phyloP scores from a whole-genome alignment of 148 eudicot species.

The Nepenthes mirabilis region DNA sequence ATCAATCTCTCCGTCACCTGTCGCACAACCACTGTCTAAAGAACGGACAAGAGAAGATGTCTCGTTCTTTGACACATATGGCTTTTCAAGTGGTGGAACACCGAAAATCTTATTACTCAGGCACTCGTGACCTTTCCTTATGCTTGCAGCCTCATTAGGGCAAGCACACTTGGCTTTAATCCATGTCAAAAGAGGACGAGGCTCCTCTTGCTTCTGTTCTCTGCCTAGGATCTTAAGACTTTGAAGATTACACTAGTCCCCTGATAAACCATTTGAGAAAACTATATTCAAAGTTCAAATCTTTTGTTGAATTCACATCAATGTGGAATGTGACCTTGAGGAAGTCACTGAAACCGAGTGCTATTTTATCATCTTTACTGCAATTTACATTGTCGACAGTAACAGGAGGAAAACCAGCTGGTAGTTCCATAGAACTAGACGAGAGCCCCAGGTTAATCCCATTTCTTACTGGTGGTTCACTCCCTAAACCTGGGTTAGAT shows the following conservation, averaged over 20 bases:
- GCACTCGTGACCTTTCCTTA: conserved; percentile 5
- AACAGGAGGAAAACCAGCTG: conserved; percentile 16
- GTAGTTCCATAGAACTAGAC: conserved; percentile 22
- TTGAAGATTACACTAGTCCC: conserved; percentile 16
- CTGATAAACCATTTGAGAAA: conserved; percentile 23
- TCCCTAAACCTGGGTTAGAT: conserved; percentile 22
- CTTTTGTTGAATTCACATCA: conserved; percentile 30
- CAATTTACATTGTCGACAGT: conserved; percentile 31
- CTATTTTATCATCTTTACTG: conserved; percentile 24
- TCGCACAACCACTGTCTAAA: not conserved
- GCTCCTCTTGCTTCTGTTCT: conserved; percentile 21
- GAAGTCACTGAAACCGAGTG: conserved; percentile 19
- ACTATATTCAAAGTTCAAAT: conserved; percentile 44
- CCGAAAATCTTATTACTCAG: conserved; percentile 1
- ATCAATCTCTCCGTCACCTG: not conserved
- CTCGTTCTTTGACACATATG: not conserved
- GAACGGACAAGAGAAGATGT: not conserved
- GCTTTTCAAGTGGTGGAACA: conserved; percentile 2
- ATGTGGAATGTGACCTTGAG: conserved; percentile 13
- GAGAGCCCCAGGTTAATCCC: conserved; percentile 41
- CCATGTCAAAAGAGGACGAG: conserved; percentile 46
- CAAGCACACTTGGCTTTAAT: conserved; percentile 28
- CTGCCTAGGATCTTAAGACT: conserved; percentile 15
- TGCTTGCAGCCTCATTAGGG: no score
- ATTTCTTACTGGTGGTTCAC: conserved; percentile 18